Conservation (phyloP, 108 stramenopile genomes). For the Nannochloropsis salina region DNA sequence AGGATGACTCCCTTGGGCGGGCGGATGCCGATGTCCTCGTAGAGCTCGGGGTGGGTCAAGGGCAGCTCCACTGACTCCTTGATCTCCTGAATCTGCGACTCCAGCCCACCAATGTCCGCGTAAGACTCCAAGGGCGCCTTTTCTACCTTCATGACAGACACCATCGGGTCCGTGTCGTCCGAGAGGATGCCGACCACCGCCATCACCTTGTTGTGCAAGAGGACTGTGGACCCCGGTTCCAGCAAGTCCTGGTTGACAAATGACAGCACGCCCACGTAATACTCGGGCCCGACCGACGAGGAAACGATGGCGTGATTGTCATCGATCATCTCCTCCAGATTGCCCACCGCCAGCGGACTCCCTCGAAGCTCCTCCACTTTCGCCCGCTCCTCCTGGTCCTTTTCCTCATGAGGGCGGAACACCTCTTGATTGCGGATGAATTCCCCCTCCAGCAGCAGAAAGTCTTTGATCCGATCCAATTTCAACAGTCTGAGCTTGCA, state of each 20-base stretch:
- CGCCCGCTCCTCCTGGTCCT: constrained; percentile 77
- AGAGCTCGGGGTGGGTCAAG: constrained; percentile 95
- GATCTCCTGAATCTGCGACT: constrained; percentile 99
- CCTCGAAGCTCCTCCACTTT: constrained; percentile 99
- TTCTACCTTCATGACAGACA: constrained; percentile 98
- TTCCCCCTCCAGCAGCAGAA: constrained; percentile 94
- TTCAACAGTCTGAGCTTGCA: constrained; percentile 95
- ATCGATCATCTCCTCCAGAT: constrained; percentile 97
- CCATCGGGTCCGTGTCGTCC: constrained; percentile 97
- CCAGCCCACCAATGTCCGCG: constrained; percentile 96
- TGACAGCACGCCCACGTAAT: constrained; percentile 94
- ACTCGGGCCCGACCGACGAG: constrained; percentile 90
- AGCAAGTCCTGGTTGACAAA: constrained; percentile 97
- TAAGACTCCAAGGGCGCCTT: constrained; percentile 96
- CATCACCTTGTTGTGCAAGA: constrained; percentile 97
- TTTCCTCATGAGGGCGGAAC: constrained; percentile 84
- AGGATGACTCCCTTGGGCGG: constrained; percentile 96
- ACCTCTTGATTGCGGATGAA: constrained; percentile 99
- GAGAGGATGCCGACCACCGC: constrained; percentile 92
- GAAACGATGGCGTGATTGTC: constrained; percentile 99
- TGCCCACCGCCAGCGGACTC: constrained; percentile 86
- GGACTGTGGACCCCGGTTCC: constrained; percentile 91
- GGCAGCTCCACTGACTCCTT: constrained; percentile 99
- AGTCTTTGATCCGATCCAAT: constrained; percentile 96
- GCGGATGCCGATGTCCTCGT: constrained; percentile 95